Percentiles rank a stretch among this genome's conserved stretches.
Conservation (phyloP, 768 basidiomycete genomes). For the Boletus barrowsii region DNA sequence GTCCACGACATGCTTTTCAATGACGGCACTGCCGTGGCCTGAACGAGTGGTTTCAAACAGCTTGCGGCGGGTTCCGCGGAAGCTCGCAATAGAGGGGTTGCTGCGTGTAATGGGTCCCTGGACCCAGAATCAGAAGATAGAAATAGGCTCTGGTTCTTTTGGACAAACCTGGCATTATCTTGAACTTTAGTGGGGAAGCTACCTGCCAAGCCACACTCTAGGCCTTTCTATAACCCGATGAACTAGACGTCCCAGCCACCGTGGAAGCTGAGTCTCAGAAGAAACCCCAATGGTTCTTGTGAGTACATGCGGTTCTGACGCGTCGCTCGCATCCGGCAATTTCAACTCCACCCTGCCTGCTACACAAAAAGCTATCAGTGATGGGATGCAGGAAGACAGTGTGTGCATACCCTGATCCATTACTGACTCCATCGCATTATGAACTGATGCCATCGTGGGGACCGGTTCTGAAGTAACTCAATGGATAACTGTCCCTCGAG, state of each 20-base stretch:
- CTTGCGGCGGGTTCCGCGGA: conserved; percentile 6
- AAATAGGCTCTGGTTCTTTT: not conserved
- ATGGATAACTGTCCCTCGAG: conserved; percentile 28
- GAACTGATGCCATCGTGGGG: conserved; percentile 5
- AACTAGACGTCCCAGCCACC: not conserved
- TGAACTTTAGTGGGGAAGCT: conserved; percentile 2
- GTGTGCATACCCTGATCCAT: conserved; percentile 58
- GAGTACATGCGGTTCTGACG: conserved; percentile 31
- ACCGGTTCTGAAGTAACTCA: conserved; percentile 18
- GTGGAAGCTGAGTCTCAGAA: conserved; percentile 33
- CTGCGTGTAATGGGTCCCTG: not conserved
- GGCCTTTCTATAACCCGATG: not conserved
- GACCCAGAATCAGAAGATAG: conserved; percentile 4
- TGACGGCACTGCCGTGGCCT: conserved; percentile 7
- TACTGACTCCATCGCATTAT: conserved; percentile 56
- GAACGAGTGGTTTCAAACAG: conserved; percentile 12
- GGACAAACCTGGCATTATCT: not conserved
- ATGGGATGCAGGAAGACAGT: not conserved
- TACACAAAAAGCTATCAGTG: conserved; percentile 19
- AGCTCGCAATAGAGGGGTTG: not conserved
- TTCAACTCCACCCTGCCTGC: conserved; percentile 59
- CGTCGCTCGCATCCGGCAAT: conserved; percentile 37
- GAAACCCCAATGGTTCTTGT: conserved; percentile 44
- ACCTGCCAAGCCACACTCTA: not conserved
- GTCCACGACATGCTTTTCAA: conserved; percentile 61